Percentiles rank a stretch among this genome's conserved stretches.
phyloP scores from a whole-genome alignment of 805 yeast genomes.

The Pichia eremophila region DNA sequence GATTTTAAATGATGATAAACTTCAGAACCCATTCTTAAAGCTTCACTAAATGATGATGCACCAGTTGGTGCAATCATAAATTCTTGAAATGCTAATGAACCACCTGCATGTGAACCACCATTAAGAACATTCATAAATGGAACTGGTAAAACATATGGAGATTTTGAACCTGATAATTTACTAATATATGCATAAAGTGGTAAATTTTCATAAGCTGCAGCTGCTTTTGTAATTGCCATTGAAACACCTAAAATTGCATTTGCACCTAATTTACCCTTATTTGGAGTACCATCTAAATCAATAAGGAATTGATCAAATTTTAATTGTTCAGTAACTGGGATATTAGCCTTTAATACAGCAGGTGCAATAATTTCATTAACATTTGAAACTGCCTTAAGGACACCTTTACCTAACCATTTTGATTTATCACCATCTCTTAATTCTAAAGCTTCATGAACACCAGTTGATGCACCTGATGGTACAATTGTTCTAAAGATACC shows the following conservation, averaged over 20 bases:
- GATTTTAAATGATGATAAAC: constrained; percentile 95
- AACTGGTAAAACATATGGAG: constrained; percentile 92
- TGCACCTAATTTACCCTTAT: constrained; percentile 97
- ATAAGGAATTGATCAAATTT: constrained; percentile 80
- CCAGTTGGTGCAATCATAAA: constrained; percentile 97
- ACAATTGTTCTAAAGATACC: constrained; percentile 96
- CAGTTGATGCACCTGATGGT: constrained; percentile 99
- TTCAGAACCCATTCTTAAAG: constrained; percentile 93
- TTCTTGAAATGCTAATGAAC: constrained; percentile 98
- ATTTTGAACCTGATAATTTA: constrained; percentile 64
- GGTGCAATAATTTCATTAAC: constrained; percentile 94
- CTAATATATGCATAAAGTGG: constrained; percentile 92
- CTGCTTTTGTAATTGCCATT: constrained; percentile 94
- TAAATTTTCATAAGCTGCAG: constrained; percentile 89
- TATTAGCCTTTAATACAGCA: constrained; percentile 69
- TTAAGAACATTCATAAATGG: constrained; percentile 98
- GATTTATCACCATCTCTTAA: constrained; percentile 96
- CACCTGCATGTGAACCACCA: constrained; percentile 99
- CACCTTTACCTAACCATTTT: constrained; percentile 99
- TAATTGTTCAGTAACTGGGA: constrained; percentile 81
- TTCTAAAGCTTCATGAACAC: constrained; percentile 97
- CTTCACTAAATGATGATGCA: constrained; percentile 87
- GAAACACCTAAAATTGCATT: constrained; percentile 98
- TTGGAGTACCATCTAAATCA: constrained; percentile 90
- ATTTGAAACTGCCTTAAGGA: constrained; percentile 89